phyloP scores from a whole-genome alignment of 129 eudicot genomes.

The Escallonia rubra region DNA sequence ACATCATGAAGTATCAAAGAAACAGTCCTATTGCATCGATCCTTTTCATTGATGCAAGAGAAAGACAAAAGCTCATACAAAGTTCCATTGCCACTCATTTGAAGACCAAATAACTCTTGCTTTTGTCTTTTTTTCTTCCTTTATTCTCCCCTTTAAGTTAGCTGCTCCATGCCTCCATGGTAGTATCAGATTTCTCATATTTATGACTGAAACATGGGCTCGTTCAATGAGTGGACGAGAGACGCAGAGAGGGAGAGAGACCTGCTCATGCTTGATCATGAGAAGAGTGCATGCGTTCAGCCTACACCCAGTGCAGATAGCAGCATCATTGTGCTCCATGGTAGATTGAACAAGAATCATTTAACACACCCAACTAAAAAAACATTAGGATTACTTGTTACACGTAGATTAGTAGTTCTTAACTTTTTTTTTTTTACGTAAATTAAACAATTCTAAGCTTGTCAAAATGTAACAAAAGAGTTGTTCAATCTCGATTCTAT shows the following conservation, averaged over 20 bases:
- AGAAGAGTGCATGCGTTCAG: neutral
- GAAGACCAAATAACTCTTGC: neutral
- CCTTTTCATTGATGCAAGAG: neutral
- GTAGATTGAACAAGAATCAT: no score
- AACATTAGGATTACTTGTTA: neutral
- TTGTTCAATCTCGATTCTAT: no score
- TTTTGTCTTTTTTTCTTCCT: neutral
- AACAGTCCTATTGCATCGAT: neutral
- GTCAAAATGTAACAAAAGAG: neutral
- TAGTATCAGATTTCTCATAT: neutral
- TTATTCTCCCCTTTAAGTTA: neutral
- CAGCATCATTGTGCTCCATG: neutral
- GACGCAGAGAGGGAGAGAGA: no score
- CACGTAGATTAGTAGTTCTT: neutral
- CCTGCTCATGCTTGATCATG: no score
- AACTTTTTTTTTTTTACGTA: neutral
- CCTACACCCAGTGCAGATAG: constrained; percentile 7
- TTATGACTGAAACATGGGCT: neutral
- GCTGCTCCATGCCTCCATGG: neutral
- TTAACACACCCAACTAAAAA: neutral
- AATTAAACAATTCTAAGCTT: no score
- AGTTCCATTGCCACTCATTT: neutral
- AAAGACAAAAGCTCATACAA: neutral
- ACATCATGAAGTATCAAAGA: no score
- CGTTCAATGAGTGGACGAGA: neutral